Evolutionary conservation across 495 filamentous ascomycete genomes (phyloP), one percentile per base, ranked within the genome.

Genomic region (Penicillium riverlandense): DNA sequence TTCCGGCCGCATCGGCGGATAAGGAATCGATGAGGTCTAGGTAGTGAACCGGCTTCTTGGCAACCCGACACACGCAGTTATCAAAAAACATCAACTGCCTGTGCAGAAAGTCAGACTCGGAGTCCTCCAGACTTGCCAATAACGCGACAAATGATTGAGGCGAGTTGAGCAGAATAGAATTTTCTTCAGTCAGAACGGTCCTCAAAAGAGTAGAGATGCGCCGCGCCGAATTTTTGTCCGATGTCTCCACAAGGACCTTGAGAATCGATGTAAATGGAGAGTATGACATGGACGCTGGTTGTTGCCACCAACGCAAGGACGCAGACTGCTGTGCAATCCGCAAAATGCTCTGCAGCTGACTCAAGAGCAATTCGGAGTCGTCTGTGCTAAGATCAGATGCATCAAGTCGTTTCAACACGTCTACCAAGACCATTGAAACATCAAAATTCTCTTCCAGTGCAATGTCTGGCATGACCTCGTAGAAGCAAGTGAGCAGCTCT

Each of bases 381-480:
- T 69, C 68, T 4, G 51, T 32, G 9, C 44, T 55, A 12, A 67
- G 29, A 7, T 61, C 64, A 1, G 50, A 12, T 11, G 70, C 54
- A 11, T 82, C 75, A 6, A 77, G 44, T 34, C 70, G 63, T 38
- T 71, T 67, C 35, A 95, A 63, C 7, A 80, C 74, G 40, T 79
- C 74, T 11, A 84, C 76, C n/a, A 96, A 65, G 11, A 85, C 67
- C 6, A 82, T 61, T 1, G 88, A 88, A 11, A 91, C 84, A 61
- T 96, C 94, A 50, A 96, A 88, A 40, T 79, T 89, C 40, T 90
- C 86, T 44, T 82, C 80, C 28, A 94, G 65, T 0, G 89, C 89
- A 13, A 88, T 63, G 53, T 88, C 81, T 2, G 92, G 89, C 16
- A 89, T 68, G 2, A 88, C 75, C 52, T 89, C 78, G 56, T 90